A percentile compares a stretch with the other conserved stretches of the same genome.
Evolutionary conservation across 176 grass and related monocot genomes (phyloP).

Genomic region (Aegilops tauschii): DNA sequence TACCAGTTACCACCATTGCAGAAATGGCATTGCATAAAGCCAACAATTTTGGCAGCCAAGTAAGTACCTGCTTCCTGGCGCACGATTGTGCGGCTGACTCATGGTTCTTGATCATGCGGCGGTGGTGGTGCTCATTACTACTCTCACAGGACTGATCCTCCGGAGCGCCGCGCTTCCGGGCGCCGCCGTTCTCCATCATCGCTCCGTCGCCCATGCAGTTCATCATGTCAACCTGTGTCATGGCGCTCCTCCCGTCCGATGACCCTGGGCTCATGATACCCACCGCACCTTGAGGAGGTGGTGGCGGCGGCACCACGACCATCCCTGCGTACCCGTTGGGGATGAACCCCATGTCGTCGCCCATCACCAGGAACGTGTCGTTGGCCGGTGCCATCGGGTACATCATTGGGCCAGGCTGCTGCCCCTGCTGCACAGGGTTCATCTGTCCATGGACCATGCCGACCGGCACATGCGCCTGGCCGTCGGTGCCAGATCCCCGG

Average conservation of each 20-base stretch:
- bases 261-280: constrained; percentile 44
- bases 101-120: constrained; percentile 95
- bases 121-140: constrained; percentile 77
- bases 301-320: constrained; percentile 29
- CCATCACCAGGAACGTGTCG: too few relatives aligned
- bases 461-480: constrained; percentile 23
- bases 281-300: constrained; percentile 14
- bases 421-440: constrained; percentile 28
- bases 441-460: constrained; percentile 36
- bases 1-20: background rate
- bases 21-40: background rate
- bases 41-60: background rate
- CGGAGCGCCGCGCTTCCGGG: constrained; percentile 34
- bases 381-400: too few relatives aligned
- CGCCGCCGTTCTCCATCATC: constrained; percentile 20
- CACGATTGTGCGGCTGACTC: constrained; percentile 85
- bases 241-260: constrained; percentile 48
- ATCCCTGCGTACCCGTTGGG: constrained; percentile 31
- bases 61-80: constrained; percentile 78
- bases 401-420: constrained; percentile 27
- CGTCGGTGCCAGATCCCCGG: constrained; percentile 22
- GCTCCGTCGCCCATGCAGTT: constrained; percentile 28
- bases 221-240: constrained; percentile 50
- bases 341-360: background rate
- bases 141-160: constrained; percentile 42